Base-by-base conservation (phyloP, 768 basidiomycete species). In the Mrakia gelida region DNA sequence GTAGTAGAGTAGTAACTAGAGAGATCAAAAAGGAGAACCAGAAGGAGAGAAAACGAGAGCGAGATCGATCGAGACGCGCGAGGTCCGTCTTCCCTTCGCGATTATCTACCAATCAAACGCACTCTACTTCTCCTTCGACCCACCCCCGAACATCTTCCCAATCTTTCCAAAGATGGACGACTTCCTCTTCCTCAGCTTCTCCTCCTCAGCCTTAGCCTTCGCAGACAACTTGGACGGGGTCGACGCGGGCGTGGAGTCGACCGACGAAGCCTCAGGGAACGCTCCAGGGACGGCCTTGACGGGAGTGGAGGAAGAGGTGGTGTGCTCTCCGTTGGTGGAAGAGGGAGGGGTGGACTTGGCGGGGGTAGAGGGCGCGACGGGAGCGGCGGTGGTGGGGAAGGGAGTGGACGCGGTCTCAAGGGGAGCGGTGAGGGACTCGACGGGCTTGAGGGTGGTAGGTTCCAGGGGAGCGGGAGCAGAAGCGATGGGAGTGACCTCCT, bases 181-280 rank as follows among this genome's bases (percentile, higher is more conserved):
- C 76, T 77, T 77, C 56, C 71, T 56, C 76, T 77, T 77, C 30
- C 75, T 43, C 30, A 75, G 15, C 76, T 77, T 77, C 26, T 61
- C 68, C 49, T 70, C 62, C 38, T 71, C 75, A 11, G 28, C 65
- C 63, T 49, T 75, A 0, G 18, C 15, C 76, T 77, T 63, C 30
- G 65, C 18, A 52, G 65, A 41, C 45, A 52, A 49, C 26, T 49
- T 52, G 43, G 41, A 52, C 3, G 75, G 34, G 13, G 75, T 52
- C 54, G 67, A 56, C 18, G 41, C 32, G 10, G 75, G 75, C 8
- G 76, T 75, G 0, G 73, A 62, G 15, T 23, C 73, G 41, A 32
- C n/a, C n/a, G 76, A 62, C 43, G 38, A 34, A 4, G 38, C 10
- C 26, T 21, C 21, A 18, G 76, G 67, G 68, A 56, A 71, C 8